phyloP scores from a whole-genome alignment of 1,284 basidiomycete genomes.

The Chiua sp. region DNA sequence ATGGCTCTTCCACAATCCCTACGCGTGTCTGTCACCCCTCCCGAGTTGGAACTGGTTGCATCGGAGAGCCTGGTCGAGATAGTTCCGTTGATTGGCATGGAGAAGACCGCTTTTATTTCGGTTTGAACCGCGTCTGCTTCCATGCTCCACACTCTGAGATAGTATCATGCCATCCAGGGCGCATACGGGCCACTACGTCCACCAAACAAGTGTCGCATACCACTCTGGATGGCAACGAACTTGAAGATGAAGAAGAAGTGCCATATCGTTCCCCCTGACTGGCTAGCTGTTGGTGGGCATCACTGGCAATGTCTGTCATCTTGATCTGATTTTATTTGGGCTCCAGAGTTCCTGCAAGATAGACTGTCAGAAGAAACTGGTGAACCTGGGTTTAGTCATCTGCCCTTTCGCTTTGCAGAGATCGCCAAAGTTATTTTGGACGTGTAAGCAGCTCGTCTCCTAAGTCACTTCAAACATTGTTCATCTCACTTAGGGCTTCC shows the following conservation, averaged over 20 bases:
- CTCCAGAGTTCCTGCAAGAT: slow-evolving; percentile 74
- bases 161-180: slow-evolving; percentile 58
- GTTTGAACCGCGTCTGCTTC: slow-evolving; percentile 34
- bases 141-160: slow-evolving; percentile 40
- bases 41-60: slow-evolving; percentile 87
- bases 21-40: slow-evolving; percentile 68
- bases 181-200: slow-evolving; percentile 94
- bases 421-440: slow-evolving; percentile 90
- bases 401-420: slow-evolving; percentile 90
- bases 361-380: slow-evolving; percentile 74
- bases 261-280: slow-evolving; percentile 86
- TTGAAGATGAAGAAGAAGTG: slow-evolving; percentile 96
- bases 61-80: slow-evolving; percentile 84
- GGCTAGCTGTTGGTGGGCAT: slow-evolving; percentile 80
- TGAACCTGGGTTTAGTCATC: slow-evolving; percentile 70
- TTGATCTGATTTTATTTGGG: slow-evolving; percentile 1
- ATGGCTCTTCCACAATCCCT: slow-evolving; percentile 69
- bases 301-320: background rate
- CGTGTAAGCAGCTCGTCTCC: slow-evolving; percentile 56
- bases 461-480: background rate
- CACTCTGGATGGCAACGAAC: slow-evolving; percentile 95
- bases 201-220: slow-evolving; percentile 81
- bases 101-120: slow-evolving; percentile 86
- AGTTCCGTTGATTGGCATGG: slow-evolving; percentile 86
- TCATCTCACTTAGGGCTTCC: slow-evolving; percentile 64